phyloP scores from a whole-genome alignment of 192 early-diverging fungal species.

The Dissophora globulifera region DNA sequence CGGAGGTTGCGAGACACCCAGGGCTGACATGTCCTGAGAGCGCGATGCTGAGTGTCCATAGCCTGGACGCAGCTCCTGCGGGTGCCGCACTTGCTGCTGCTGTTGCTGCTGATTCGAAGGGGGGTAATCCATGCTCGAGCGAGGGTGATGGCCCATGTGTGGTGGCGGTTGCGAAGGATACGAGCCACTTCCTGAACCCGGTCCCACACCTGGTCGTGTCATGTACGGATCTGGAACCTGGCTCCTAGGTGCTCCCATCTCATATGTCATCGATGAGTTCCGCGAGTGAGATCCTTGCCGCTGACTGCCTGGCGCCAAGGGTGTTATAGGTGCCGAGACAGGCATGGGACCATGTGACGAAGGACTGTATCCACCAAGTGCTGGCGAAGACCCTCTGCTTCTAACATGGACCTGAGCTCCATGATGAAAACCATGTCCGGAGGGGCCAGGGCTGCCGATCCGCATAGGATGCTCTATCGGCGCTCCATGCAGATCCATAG shows the following conservation, averaged over 20 bases:
- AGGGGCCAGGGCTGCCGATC: constrained; percentile 10
- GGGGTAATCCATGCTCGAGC: not conserved
- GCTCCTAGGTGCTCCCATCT: constrained; percentile 4
- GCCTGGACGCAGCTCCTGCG: constrained; percentile 8
- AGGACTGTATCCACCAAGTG: constrained; percentile 14
- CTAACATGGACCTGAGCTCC: not conserved
- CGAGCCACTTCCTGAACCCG: not conserved
- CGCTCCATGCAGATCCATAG: constrained; percentile 1
- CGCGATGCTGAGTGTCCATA: constrained; percentile 25
- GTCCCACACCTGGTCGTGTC: not conserved
- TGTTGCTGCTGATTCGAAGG: not conserved
- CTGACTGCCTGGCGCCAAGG: not conserved
- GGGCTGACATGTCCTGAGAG: constrained; percentile 22
- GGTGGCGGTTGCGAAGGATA: constrained; percentile 3
- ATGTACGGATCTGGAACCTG: constrained; percentile 12
- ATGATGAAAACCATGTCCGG: constrained; percentile 13
- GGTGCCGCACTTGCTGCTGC: constrained; percentile 10
- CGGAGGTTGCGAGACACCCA: constrained; percentile 6
- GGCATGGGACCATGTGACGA: constrained; percentile 23
- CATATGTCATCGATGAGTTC: constrained; percentile 15
- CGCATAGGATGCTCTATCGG: constrained; percentile 4
- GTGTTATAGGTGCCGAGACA: constrained; percentile 9
- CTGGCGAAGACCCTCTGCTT: constrained; percentile 26
- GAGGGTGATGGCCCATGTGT: constrained; percentile 3
- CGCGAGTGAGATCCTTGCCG: constrained; percentile 23